Conservation (phyloP, 2,329 filamentous ascomycete species). For the Fusarium agapanthi region DNA sequence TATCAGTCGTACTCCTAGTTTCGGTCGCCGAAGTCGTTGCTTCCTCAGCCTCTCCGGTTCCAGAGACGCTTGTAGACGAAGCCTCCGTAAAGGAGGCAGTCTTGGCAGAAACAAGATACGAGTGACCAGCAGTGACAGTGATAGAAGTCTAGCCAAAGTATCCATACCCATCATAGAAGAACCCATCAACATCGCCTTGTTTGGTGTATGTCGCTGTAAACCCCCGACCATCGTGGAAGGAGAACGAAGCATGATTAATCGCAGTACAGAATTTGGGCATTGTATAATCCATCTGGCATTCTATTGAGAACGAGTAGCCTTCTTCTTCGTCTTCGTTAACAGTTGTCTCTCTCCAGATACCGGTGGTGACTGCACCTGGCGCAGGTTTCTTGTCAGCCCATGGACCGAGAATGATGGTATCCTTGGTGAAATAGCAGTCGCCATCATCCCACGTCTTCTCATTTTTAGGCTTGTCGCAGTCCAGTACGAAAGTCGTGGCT, state of each 20-base stretch:
- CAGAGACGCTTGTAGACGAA: neutral
- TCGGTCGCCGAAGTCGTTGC: neutral
- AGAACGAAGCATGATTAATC: neutral
- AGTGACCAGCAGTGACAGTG: neutral
- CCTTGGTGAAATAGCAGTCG: neutral
- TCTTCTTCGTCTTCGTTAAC: neutral
- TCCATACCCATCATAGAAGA: neutral
- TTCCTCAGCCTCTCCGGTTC: neutral
- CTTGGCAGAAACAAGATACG: neutral
- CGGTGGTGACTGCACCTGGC: neutral
- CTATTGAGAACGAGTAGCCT: neutral
- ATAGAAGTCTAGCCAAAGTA: neutral
- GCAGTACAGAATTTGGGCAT: neutral
- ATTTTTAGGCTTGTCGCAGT: neutral
- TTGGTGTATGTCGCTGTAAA: neutral
- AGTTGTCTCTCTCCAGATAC: neutral
- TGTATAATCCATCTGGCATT: neutral
- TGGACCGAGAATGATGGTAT: neutral
- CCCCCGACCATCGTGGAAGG: rapidly evolving
- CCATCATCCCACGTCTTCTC: neutral
- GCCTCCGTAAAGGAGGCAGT: neutral
- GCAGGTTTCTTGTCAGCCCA: neutral
- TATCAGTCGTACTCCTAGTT: neutral
- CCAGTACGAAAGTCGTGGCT: neutral
- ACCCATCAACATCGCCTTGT: neutral